Percentiles rank a stretch among this genome's conserved stretches.
Conservation (phyloP, 1,139 yeast species). For the Zhuliangozyma blackwelliae region DNA sequence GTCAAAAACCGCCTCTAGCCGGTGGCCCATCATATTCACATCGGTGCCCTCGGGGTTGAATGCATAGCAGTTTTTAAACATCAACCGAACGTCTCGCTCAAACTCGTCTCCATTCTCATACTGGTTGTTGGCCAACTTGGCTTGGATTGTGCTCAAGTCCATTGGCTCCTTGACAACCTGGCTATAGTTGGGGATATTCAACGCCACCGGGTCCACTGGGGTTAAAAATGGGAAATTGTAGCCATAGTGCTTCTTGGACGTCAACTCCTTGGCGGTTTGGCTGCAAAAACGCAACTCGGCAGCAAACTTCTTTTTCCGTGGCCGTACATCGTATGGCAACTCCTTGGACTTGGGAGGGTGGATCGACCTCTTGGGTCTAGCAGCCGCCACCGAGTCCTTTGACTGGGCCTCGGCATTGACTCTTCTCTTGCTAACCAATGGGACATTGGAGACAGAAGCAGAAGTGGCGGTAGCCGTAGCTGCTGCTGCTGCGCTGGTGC, state of each 20-base stretch:
- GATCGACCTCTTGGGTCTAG: slow-evolving; percentile 88
- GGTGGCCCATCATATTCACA: slow-evolving; percentile 92
- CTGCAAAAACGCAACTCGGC: slow-evolving; percentile 86
- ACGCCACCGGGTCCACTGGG: slow-evolving; percentile 94
- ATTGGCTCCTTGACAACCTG: slow-evolving; percentile 87
- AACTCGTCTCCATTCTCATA: slow-evolving; percentile 88
- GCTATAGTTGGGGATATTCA: slow-evolving; percentile 85
- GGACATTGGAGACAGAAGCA: slow-evolving; percentile 31
- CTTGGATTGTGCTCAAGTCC: slow-evolving; percentile 86
- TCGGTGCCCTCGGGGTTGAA: slow-evolving; percentile 97
- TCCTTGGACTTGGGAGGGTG: slow-evolving; percentile 97
- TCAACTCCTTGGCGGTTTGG: slow-evolving; percentile 75
- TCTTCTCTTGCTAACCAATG: slow-evolving; percentile 45
- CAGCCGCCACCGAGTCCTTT: slow-evolving; percentile 42
- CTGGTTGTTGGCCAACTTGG: slow-evolving; percentile 77
- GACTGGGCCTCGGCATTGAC: slow-evolving; percentile 14
- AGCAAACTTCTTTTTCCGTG: slow-evolving; percentile 87
- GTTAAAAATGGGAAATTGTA: slow-evolving; percentile 86
- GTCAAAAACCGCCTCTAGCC: slow-evolving; percentile 79
- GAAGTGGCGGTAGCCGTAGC: slow-evolving; percentile 15
- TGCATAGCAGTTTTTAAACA: slow-evolving; percentile 82
- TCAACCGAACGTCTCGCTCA: slow-evolving; percentile 74
- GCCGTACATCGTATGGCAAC: slow-evolving; percentile 84
- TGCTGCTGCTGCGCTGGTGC: slow-evolving; percentile 47
- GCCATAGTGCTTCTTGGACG: slow-evolving; percentile 76